Conservation (phyloP, 805 yeast genomes). For the Ogataea naganishii region DNA sequence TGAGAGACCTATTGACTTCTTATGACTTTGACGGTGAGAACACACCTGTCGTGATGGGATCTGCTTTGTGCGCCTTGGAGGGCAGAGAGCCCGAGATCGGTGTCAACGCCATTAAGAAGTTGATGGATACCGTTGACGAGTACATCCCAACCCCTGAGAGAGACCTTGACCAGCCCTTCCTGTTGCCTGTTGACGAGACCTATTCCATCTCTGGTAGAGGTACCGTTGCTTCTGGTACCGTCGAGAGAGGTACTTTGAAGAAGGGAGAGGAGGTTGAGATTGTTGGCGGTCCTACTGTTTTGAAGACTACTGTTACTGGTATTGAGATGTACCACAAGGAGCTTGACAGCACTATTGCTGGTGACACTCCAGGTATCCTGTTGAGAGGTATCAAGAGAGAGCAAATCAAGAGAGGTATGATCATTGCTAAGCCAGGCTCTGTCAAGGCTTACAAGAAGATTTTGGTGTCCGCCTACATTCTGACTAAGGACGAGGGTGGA, state of each 20-base stretch:
- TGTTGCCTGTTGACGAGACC: slow-evolving; percentile 95
- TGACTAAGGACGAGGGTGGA: slow-evolving; percentile 98
- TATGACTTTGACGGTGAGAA: slow-evolving; percentile 98
- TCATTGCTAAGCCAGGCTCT: slow-evolving; percentile 85
- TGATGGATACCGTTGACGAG: slow-evolving; percentile 88
- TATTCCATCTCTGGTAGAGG: slow-evolving; percentile 99
- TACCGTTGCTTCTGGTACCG: slow-evolving; percentile 98
- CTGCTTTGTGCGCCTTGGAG: slow-evolving; percentile 95
- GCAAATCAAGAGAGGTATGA: slow-evolving; percentile 96
- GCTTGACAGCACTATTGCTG: slow-evolving; percentile 95
- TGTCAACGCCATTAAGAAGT: slow-evolving; percentile 68
- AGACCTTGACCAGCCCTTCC: slow-evolving; percentile 92
- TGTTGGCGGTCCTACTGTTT: slow-evolving; percentile 89
- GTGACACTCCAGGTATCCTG: slow-evolving; percentile 97
- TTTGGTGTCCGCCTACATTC: slow-evolving; percentile 86
- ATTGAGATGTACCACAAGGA: slow-evolving; percentile 99
- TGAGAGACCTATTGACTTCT: slow-evolving; percentile 87
- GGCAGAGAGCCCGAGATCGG: slow-evolving; percentile 87
- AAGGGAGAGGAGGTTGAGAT: slow-evolving; percentile 98
- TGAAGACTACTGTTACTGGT: slow-evolving; percentile 95
- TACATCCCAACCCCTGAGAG: slow-evolving; percentile 94
- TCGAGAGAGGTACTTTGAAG: slow-evolving; percentile 94
- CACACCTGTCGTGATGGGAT: slow-evolving; percentile 97
- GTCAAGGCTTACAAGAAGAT: slow-evolving; percentile 90
- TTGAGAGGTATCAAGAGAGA: slow-evolving; percentile 98